Evolutionary conservation across 768 basidiomycete species (phyloP).

Genomic region (Russula foetens): DNA sequence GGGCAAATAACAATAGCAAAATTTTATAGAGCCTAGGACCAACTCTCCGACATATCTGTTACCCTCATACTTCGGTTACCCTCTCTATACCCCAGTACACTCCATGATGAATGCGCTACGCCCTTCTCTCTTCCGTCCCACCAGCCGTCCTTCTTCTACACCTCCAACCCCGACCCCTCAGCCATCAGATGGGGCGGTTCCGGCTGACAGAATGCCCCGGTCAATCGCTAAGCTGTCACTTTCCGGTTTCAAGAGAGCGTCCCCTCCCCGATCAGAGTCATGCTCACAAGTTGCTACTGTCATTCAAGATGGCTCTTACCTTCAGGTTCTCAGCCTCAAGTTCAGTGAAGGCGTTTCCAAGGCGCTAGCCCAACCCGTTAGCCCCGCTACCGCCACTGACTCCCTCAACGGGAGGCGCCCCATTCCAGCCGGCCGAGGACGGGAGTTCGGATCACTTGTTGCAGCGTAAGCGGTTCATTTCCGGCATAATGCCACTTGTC

Average conservation of each 20-base stretch:
- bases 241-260: conserved; percentile 48
- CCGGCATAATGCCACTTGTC: not conserved
- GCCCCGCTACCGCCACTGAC: conserved; percentile 44
- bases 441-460: conserved; percentile 57
- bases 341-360: conserved; percentile 77
- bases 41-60: conserved; percentile 12
- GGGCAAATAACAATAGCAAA: conserved; percentile 13
- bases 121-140: conserved; percentile 55
- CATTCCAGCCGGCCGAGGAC: conserved; percentile 65
- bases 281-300: conserved; percentile 35
- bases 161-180: conserved; percentile 33
- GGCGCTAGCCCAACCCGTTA: conserved; percentile 57
- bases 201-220: conserved; percentile 38
- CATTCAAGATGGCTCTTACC: conserved; percentile 67
- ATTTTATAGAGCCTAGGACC: conserved; percentile 15
- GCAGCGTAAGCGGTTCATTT: conserved; percentile 46
- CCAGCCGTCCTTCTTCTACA: conserved; percentile 58
- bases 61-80: too few species aligned
- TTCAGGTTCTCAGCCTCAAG: conserved; percentile 67
- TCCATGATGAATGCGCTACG: conserved; percentile 58
- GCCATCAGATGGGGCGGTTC: conserved; percentile 31
- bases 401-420: conserved; percentile 58
- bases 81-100: conserved; percentile 12
- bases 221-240: conserved; percentile 53
- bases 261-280: conserved; percentile 36